Evolutionary conservation across 768 basidiomycete genomes (phyloP), one percentile per base, ranked within the genome.

Genomic region (Phylloporus sp.): DNA sequence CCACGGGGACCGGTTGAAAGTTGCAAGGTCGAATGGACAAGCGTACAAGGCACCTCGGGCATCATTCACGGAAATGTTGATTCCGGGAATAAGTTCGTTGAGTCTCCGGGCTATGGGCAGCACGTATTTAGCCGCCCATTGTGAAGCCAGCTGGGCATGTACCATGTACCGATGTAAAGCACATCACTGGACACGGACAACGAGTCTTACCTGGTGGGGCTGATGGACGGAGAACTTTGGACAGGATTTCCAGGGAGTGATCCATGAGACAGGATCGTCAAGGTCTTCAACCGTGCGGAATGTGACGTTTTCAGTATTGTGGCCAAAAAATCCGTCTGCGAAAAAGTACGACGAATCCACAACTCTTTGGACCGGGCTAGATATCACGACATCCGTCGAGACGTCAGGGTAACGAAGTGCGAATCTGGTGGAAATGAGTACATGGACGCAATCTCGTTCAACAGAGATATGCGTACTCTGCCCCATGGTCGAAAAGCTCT

Each of bases 271-370:
- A n/a, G 68, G 68, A 42, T 57, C 56, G 35, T 51, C 50, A 41
- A 71, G 59, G 50, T 74, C 71, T 4, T 50, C 34, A 37, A 71
- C 60, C 15, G 61, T 60, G 4, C 54, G 47, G 42, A 72, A 65
- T 17, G 54, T 48, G 13, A 66, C 50, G 8, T 56, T 58, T 46
- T 65, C 57, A 14, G 55, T 48, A 8, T 46, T 23, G 13, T 64
- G 62, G 11, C 72, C 73, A 48, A 69, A 69, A 55, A 69, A 68
- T 0, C 71, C 70, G 26, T 63, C 49, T 31, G 61, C 63, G 53
- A 74, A 74, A 60, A 71, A 75, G 48, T 64, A 61, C 15, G 72
- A 64, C 3, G 69, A 70, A 48, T 73, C 71, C n/a, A 71, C 35
- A 42, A 70, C 67, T 50, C 62, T 55, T 38, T 47, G 50, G 5